Evolutionary conservation across 2,329 filamentous ascomycete genomes (phyloP).

Genomic region (Westerdykella ornata): DNA sequence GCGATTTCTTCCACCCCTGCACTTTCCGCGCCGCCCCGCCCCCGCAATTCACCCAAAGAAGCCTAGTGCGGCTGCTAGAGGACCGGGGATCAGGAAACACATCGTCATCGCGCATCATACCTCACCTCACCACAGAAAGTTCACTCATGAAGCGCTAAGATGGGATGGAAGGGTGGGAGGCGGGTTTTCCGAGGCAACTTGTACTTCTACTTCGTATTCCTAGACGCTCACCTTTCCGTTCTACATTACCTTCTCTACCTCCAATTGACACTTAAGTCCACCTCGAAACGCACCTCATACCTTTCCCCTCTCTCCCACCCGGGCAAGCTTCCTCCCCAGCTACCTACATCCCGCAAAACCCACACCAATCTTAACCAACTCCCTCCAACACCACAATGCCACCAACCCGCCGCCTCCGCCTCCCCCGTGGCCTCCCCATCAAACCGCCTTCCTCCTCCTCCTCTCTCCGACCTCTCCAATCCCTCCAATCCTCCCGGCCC

Average conservation of each 20-base stretch:
- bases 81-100: not conserved
- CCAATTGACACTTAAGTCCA: not conserved
- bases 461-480: not conserved
- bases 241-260: not conserved
- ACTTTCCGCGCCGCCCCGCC: conserved; percentile 2
- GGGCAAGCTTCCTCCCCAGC: too few species aligned
- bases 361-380: not conserved
- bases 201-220: too few species aligned
- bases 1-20: not conserved
- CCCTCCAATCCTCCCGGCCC: not conserved
- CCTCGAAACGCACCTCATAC: not conserved
- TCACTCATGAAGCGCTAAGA: not conserved
- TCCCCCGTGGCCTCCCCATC: conserved; percentile 29
- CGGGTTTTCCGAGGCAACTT: too few species aligned
- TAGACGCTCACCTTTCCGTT: too few species aligned
- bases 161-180: too few species aligned
- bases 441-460: not conserved
- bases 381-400: conserved; percentile 14
- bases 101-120: conserved; percentile 4
- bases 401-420: conserved; percentile 19
- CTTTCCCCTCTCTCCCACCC: too few species aligned
- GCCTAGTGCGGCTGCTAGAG: not conserved
- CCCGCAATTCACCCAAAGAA: conserved; percentile 3
- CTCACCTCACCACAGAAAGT: not conserved
- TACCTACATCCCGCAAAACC: too few species aligned